Base-by-base conservation (phyloP, 176 grass and related monocot species). In the Carex scoparia region DNA sequence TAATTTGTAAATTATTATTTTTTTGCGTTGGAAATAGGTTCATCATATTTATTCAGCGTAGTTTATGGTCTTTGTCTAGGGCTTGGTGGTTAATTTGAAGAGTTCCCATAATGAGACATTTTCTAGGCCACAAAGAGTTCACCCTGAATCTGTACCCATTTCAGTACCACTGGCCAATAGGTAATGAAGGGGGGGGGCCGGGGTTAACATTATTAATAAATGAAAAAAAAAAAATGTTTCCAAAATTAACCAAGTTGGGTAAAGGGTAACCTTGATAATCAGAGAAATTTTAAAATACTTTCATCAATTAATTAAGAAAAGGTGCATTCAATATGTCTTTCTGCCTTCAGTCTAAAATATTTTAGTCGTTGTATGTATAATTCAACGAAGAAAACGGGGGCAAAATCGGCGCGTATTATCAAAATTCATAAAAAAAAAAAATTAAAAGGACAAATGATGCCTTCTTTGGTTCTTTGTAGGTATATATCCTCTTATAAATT, bases 1-100 rank as follows among this genome's bases (percentile, higher is more conserved):
- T 85, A 69, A 58, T 67, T 65, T 79, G n/a, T 72, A 89, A 23
- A 62, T 66, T 33, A 23, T 65, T 37, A 75, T 31, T 57, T 32
- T 70, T 70, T 54, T 68, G 37, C 65, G 6, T 54, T 69, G 51
- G 32, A 70, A 66, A 58, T 40, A 35, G 37, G 27, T 81, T 60
- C 10, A 31, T 53, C 48, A 83, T 63, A 83, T 57, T 70, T 75
- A 57, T 71, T 82, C 64, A 79, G 73, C 49, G 27, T 16, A 57
- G 6, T 78, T 58, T 18, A 13, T 56, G 30, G 28, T 58, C 74
- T 79, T 4, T 79, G 28, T 79, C 74, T 79, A 33, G 28, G 13
- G 11, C 69, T 53, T 61, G 28, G 23, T 65, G 10, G 40, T 32
- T 15, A 49, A 66, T 69, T 49, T 58, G 4, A 80, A 51, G 6